phyloP scores from a whole-genome alignment of 495 filamentous ascomycete genomes.

The Aspergillus heteromorphus region DNA sequence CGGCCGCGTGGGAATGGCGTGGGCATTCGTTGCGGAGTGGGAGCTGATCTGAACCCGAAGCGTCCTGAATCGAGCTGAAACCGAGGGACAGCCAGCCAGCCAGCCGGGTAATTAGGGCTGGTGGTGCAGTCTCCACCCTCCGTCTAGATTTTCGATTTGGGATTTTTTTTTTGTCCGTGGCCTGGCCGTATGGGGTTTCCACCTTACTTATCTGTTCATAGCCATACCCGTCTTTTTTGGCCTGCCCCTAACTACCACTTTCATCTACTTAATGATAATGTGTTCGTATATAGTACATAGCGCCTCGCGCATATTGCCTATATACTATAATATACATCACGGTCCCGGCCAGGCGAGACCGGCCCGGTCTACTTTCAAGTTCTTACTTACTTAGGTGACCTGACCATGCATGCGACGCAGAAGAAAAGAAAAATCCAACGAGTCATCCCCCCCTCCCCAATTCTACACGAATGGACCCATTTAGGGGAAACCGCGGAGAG shows the following conservation, averaged over 20 bases:
- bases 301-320: no score
- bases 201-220: no score
- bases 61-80: neutral
- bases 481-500: neutral
- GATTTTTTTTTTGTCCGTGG: neutral
- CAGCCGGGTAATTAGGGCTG: conserved; percentile 4
- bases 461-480: neutral
- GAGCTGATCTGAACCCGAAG: conserved; percentile 64
- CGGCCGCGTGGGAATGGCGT: conserved; percentile 56
- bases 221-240: neutral
- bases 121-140: neutral
- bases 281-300: neutral
- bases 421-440: no score
- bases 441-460: no score
- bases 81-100: neutral
- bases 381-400: no score
- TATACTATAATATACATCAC: no score
- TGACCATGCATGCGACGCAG: neutral
- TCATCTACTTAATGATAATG: neutral
- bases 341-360: no score
- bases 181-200: neutral
- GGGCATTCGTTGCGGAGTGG: conserved; percentile 62
- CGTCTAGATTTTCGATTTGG: neutral
- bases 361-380: no score
- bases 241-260: neutral